These are phyloP conservation scores for Fusarium floridanum DNA, from an alignment of 2,329 filamentous ascomycete genomes.

Conservation along the genomic window DNA sequence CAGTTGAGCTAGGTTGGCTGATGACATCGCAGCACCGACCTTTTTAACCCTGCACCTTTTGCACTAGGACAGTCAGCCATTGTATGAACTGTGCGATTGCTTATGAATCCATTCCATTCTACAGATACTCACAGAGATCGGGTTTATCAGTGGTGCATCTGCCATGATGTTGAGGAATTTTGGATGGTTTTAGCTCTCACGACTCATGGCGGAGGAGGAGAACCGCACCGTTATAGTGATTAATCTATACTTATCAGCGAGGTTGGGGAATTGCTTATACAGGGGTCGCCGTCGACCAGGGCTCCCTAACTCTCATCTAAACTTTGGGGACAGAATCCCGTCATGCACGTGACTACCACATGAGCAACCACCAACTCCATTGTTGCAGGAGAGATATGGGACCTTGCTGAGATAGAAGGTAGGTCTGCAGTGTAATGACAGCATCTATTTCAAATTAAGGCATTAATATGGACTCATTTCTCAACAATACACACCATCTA, in stretches of 20 bases:
- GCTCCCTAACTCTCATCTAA: not conserved
- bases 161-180: not conserved
- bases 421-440: too few species aligned
- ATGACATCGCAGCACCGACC: not conserved
- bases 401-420: too few species aligned
- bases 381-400: too few species aligned
- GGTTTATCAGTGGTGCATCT: not conserved
- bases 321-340: not conserved
- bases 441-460: too few species aligned
- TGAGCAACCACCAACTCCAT: too few species aligned
- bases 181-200: not conserved
- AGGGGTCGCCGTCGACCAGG: not conserved
- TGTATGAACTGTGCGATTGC: not conserved
- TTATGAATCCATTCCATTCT: not conserved
- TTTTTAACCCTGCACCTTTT: constrained; percentile 4
- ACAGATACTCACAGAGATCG: not conserved
- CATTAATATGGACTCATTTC: too few species aligned
- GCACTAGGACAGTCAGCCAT: not conserved
- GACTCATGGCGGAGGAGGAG: not conserved
- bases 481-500: not conserved
- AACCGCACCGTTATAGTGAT: not conserved
- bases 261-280: not conserved
- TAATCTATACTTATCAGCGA: not conserved
- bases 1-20: not conserved
- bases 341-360: too few species aligned